Conservation (phyloP, 805 yeast species). For the Clavispora phyllophila region DNA sequence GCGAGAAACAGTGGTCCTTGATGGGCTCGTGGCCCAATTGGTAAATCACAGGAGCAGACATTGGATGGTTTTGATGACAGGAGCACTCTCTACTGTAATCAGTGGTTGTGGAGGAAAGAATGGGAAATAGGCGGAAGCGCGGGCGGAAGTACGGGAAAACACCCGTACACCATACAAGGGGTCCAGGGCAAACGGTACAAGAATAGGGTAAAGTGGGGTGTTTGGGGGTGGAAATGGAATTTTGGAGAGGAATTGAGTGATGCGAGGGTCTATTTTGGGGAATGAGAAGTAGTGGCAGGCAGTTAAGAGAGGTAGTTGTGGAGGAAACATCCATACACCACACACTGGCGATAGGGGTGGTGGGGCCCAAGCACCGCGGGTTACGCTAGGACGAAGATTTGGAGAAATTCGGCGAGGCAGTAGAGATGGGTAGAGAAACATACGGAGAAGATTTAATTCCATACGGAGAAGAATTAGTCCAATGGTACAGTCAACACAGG, state of each 20-base stretch:
- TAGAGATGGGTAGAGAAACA: background rate
- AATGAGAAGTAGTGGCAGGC: too few species aligned
- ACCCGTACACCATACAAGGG: slow-evolving; percentile 5
- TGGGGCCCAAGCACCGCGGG: too few species aligned
- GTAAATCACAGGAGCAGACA: slow-evolving; percentile 36
- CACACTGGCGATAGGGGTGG: background rate
- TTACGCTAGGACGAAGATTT: too few species aligned
- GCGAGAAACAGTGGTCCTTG: slow-evolving; percentile 85
- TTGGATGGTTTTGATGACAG: slow-evolving; percentile 7
- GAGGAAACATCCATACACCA: background rate
- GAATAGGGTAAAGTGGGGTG: background rate
- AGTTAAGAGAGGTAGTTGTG: background rate
- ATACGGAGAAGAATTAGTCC: too few species aligned
- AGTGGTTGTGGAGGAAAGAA: background rate
- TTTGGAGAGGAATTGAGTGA: too few species aligned
- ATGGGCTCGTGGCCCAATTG: slow-evolving; percentile 80
- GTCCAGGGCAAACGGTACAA: too few species aligned
- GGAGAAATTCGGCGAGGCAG: background rate
- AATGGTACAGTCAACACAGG: too few species aligned
- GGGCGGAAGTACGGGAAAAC: background rate
- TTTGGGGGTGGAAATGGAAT: too few species aligned
- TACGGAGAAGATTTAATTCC: too few species aligned
- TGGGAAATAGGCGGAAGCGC: slow-evolving; percentile 1
- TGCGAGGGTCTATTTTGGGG: too few species aligned
- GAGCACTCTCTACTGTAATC: slow-evolving; percentile 18